phyloP scores from a whole-genome alignment of 805 yeast genomes.

The Nakazawaea peltata region DNA sequence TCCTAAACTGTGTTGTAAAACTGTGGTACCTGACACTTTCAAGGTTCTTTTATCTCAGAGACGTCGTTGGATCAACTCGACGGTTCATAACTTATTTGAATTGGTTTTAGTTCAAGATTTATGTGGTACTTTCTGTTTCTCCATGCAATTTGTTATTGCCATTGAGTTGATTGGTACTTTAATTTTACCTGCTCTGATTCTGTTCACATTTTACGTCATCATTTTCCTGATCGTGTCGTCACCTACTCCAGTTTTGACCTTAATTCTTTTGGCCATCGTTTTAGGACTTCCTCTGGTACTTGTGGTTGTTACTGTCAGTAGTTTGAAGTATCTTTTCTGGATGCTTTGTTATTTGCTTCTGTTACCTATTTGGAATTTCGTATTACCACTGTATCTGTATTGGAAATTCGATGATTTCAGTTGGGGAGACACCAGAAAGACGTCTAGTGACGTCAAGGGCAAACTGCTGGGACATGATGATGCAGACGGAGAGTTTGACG shows the following conservation, averaged over 20 bases:
- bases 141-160: constrained; percentile 87
- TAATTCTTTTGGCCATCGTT: constrained; percentile 67
- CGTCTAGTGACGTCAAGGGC: constrained; percentile 59
- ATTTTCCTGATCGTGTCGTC: constrained; percentile 57
- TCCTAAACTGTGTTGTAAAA: constrained; percentile 87
- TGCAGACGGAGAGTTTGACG: constrained; percentile 78
- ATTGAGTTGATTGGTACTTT: constrained; percentile 83
- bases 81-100: constrained; percentile 88
- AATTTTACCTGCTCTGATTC: constrained; percentile 82
- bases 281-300: constrained; percentile 82
- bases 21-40: constrained; percentile 81
- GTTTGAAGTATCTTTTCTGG: constrained; percentile 67
- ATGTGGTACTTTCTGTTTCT: constrained; percentile 91
- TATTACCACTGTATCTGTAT: constrained; percentile 76
- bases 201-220: constrained; percentile 75
- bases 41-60: constrained; percentile 80
- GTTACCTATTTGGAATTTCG: constrained; percentile 90
- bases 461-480: constrained; percentile 57
- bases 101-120: constrained; percentile 75
- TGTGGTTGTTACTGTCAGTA: constrained; percentile 74
- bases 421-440: constrained; percentile 94
- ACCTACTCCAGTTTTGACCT: constrained; percentile 74
- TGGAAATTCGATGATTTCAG: constrained; percentile 96
- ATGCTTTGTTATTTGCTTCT: constrained; percentile 72
- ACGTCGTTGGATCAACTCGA: constrained; percentile 95